phyloP scores from a whole-genome alignment of 2,329 filamentous ascomycete genomes.

The Zymoseptoria passerinii region DNA sequence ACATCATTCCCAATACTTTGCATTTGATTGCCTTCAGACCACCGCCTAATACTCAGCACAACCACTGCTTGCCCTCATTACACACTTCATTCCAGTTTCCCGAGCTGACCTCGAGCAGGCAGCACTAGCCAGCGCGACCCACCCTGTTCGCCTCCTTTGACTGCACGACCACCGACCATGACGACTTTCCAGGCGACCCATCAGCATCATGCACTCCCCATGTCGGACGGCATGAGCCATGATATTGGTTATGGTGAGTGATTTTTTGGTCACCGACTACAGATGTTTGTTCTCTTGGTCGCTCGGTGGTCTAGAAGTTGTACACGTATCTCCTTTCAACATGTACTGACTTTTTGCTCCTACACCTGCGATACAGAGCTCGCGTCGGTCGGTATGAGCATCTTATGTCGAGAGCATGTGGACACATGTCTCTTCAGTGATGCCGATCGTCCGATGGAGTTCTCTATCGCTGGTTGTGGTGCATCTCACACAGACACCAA shows the following conservation, averaged over 20 bases:
- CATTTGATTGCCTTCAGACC: neutral
- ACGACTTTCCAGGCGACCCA: constrained; percentile 10
- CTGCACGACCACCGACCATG: constrained; percentile 5
- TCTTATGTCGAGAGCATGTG: neutral
- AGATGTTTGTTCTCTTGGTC: neutral
- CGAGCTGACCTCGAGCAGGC: neutral
- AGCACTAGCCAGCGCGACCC: constrained; percentile 2
- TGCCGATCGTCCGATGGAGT: constrained; percentile 1
- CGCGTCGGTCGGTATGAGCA: neutral
- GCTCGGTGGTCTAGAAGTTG: neutral
- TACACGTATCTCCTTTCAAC: neutral
- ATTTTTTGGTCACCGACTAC: neutral
- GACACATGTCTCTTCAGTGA: neutral
- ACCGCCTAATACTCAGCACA: constrained; percentile 3
- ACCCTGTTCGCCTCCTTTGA: neutral
- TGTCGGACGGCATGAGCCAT: constrained; percentile 7
- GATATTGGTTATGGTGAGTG: constrained; percentile 13
- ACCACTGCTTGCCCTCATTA: neutral
- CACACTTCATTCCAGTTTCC: neutral
- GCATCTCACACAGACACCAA: constrained; percentile 4
- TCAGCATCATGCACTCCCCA: constrained; percentile 9
- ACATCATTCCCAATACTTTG: neutral
- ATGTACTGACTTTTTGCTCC: neutral
- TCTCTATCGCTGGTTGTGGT: constrained; percentile 7
- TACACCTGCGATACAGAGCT: constrained; percentile 1